phyloP scores from a whole-genome alignment of 345 rosid genomes.

The Gossypium sturtianum region DNA sequence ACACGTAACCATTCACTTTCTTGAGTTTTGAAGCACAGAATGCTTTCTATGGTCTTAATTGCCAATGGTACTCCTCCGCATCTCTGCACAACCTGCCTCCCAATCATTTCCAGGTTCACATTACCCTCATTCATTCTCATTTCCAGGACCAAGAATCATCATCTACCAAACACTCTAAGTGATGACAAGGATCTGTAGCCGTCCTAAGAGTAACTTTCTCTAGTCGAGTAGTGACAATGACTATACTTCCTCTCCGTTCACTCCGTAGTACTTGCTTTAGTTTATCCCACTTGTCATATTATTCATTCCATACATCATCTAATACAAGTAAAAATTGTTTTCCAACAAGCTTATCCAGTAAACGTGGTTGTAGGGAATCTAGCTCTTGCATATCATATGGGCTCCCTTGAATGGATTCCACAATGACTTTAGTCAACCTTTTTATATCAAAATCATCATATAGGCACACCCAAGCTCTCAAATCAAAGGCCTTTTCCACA shows the following conservation, averaged over 20 bases:
- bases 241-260: background rate
- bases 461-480: too few species aligned
- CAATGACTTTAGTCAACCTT: background rate
- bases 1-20: constrained; percentile 13
- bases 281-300: constrained; percentile 14
- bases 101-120: background rate
- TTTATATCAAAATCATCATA: too few species aligned
- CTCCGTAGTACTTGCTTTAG: background rate
- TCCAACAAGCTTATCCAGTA: background rate
- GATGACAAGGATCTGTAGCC: background rate
- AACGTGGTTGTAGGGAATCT: too few species aligned
- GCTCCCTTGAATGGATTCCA: background rate
- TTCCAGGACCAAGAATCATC: background rate
- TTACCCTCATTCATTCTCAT: background rate
- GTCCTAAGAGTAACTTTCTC: constrained; percentile 7
- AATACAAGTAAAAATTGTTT: constrained; percentile 4
- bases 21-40: background rate
- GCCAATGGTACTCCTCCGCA: constrained; percentile 6
- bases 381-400: background rate
- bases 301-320: constrained; percentile 17
- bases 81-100: constrained; percentile 12
- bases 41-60: background rate
- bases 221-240: background rate
- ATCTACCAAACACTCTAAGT: background rate
- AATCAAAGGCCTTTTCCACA: too few species aligned